Base-by-base conservation (phyloP, 1,139 yeast genomes). In the Yarrowia galli region DNA sequence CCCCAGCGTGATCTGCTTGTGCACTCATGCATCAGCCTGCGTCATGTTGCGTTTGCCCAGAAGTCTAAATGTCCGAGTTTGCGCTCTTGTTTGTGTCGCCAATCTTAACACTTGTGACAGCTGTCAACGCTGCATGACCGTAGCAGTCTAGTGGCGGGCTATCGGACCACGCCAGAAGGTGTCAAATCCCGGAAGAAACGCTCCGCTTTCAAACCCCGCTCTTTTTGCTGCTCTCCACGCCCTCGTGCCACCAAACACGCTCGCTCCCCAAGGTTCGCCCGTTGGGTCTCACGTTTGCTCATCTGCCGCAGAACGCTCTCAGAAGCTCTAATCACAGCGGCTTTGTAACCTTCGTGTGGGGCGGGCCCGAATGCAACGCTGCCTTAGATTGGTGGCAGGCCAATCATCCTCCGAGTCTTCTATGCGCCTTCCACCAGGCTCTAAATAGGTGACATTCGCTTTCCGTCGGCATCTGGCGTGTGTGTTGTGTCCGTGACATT, bases 391-490 rank as follows among this genome's bases (percentile, higher is more conserved):
- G 5, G 18, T 23, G 18, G 10, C 32, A 13, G n/a, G 22, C 32
- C 56, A 51, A 15, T 35, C 58, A n/a, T 18, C 40, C 16, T 25
- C 25, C n/a, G 40, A 13, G 25, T 6, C 43, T 53, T 53, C 58
- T 53, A 36, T 53, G 58, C 58, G 58, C 58, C 58, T 53, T 53
- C 58, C 43, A 53, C 58, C n/a, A n/a, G 53, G 20, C 54, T 28
- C 51, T 46, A 46, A 28, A 28, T 28, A 8, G 32, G 32, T n/a
- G 22, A 23, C 53, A 48, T 25, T 25, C 13, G 9, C 25, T 16
- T 15, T 13, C n/a, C 36, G 6, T 32, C 38, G 38, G 38, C 10
- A 35, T 15, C 13, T 12, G 3, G 3, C 28, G 3, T 28, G 32
- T 3, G 32, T 28, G 32, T 6, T 28, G n/a, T 28, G 32, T 28